Base-by-base conservation (phyloP, 163 green algal species). In the Chloromonas sp. region DNA sequence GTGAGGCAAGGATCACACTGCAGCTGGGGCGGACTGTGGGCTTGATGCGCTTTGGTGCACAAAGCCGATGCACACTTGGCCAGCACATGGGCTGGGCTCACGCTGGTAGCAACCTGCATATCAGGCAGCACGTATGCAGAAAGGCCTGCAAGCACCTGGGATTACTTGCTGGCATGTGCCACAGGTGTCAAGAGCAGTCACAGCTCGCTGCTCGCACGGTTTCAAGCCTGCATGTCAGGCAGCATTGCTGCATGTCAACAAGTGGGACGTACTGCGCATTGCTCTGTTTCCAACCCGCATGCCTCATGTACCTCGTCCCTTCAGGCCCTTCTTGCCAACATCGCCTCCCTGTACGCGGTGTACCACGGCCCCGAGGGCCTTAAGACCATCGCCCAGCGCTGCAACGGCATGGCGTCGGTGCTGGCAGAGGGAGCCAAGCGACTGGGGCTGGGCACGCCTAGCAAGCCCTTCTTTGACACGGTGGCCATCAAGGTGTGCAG, bases 311-410 rank as follows among this genome's bases (percentile, higher is more conserved):
- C 78, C 2, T 60, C 78, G n/a, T 3, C 57, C 60, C 8, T 79
- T 14, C 88, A 98, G 95, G 97, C 97, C 14, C 93, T 99, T 78
- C 92, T 99, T 83, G 97, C 97, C 82, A 99, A 99, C 93, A 99
- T 99, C 81, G 92, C 97, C 1, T 93, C 94, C 60, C 96, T 99
- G 92, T 99, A 99, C 89, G 97, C 89, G 0, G 94, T 99, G 60
- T 99, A 99, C 91, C 97, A 99, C 88, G 97, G 97, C 57, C 97
- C 97, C 11, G 89, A 98, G 82, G 97, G 97, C 86, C 93, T 99
- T 70, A 95, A 93, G 82, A 83, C 89, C 15, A 99, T 99, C 84
- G 96, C 97, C 36, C 86, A 90, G 76, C 92, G 96, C 61, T 93
- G 97, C 13, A 94, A 98, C 86, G 96, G 95, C 61, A 87, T 99